Conservation (phyloP, 2,329 filamentous ascomycete species). For the Penicillium sp. region DNA sequence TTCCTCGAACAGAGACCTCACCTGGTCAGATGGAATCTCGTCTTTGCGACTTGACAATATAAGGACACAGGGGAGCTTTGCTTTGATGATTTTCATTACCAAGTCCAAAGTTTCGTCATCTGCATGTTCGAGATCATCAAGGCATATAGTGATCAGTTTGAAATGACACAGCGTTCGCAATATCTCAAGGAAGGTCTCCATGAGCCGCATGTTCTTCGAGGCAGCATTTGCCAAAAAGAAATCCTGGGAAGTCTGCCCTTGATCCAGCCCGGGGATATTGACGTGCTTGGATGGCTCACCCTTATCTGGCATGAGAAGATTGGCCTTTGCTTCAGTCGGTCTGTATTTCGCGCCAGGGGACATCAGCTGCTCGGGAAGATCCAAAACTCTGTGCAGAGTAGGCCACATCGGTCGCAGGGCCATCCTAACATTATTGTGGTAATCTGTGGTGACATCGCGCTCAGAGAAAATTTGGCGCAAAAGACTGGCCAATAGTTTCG, state of each 20-base stretch:
- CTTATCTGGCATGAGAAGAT: slow-evolving; percentile 32
- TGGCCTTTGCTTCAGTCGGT: slow-evolving; percentile 31
- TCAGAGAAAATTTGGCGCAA: slow-evolving; percentile 65
- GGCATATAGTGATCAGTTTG: slow-evolving; percentile 81
- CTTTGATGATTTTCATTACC: slow-evolving; percentile 73
- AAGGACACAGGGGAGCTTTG: slow-evolving; percentile 76
- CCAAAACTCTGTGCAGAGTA: slow-evolving; percentile 56
- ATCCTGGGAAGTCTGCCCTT: slow-evolving; percentile 37
- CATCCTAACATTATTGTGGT: slow-evolving; percentile 57
- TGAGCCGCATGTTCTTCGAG: slow-evolving; percentile 63
- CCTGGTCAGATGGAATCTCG: slow-evolving; percentile 53
- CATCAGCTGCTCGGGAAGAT: slow-evolving; percentile 64
- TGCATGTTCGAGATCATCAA: slow-evolving; percentile 88
- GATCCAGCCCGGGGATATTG: slow-evolving; percentile 34
- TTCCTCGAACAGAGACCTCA: slow-evolving; percentile 41
- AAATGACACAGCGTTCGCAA: slow-evolving; percentile 75
- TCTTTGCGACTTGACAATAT: slow-evolving; percentile 73
- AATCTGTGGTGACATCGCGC: slow-evolving; percentile 59
- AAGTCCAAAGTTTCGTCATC: slow-evolving; percentile 84
- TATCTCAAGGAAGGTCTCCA: slow-evolving; percentile 85
- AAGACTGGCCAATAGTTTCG: slow-evolving; percentile 59
- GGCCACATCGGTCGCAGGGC: slow-evolving; percentile 58
- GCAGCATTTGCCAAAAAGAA: slow-evolving; percentile 41
- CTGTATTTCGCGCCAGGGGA: slow-evolving; percentile 38
- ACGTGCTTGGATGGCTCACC: slow-evolving; percentile 31